Base-by-base conservation (phyloP, 2,329 filamentous ascomycete genomes). In the Colletotrichum tabaci region DNA sequence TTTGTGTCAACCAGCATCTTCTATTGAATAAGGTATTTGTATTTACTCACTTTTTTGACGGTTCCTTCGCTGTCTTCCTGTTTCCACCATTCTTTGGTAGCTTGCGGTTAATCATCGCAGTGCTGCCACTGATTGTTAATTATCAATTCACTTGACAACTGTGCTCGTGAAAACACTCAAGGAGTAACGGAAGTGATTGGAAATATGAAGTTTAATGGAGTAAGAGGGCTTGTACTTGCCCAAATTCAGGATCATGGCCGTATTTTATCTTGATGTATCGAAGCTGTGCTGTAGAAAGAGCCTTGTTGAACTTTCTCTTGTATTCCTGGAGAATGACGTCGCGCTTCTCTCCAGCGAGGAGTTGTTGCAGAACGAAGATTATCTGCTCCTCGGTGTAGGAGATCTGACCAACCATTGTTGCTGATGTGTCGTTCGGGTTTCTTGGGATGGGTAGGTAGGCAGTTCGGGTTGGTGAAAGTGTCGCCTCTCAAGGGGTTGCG, bases 201-300 rank as follows among this genome's bases (percentile, higher is more conserved):
- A 8, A 12, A 35, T 6, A 23, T 16, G 3, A 26, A 9, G 18
- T 12, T n/a, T 2, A 61, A 46, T 1, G 42, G 13, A 44, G 60
- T 52, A 9, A 66, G 18, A 30, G 15, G 4, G 3, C 55, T 21
- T 21, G 0, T 3, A 60, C 82, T 67, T 77, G 84, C 83, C 80
- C 79, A 66, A 80, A 84, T 8, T 79, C 77, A 0, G 82, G 80
- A 47, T 84, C 82, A 47, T 77, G 79, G 0, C 83, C 82, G 53
- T 84, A 84, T 70, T 84, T 83, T 72, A 80, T 81, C 71, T 81
- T 82, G 10, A 84, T 71, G 63, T 84, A 84, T 12, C 81, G 79
- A 12, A 84, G 76, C 72, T 84, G 81, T 56, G 67, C 61, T 38
- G 52, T 26, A 13, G 78, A 79, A 60, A 83, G 74, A 0, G 52